Evolutionary conservation across 2,329 filamentous ascomycete genomes (phyloP).

Genomic region (Botrytis deweyae): DNA sequence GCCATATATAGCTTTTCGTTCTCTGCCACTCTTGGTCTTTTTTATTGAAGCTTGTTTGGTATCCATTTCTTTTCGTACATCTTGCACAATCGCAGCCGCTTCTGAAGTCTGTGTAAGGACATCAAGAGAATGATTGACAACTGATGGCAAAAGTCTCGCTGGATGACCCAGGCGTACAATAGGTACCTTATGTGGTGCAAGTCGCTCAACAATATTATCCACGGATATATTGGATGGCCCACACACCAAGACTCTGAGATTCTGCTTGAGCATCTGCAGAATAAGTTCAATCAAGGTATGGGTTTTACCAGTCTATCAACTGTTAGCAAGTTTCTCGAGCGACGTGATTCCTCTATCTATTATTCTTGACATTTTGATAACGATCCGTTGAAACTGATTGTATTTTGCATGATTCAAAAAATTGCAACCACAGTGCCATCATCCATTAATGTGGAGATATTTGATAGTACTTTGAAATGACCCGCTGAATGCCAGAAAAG

Average conservation of each 20-base stretch:
- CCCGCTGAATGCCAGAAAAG: not conserved
- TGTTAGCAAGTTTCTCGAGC: not conserved
- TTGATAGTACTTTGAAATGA: not conserved
- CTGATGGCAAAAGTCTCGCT: constrained; percentile 82
- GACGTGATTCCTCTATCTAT: too few species aligned
- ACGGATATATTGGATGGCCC: constrained; percentile 96
- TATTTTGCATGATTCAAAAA: not conserved
- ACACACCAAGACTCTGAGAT: constrained; percentile 81
- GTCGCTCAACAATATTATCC: constrained; percentile 94
- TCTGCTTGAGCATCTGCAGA: constrained; percentile 76
- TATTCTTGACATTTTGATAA: not conserved
- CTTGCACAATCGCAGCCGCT: constrained; percentile 82
- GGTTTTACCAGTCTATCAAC: constrained; percentile 78
- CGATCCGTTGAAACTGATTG: too few species aligned
- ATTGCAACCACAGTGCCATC: not conserved
- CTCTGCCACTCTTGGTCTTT: constrained; percentile 78
- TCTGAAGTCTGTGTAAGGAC: constrained; percentile 88
- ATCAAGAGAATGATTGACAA: constrained; percentile 86
- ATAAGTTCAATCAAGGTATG: constrained; percentile 96
- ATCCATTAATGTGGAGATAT: constrained; percentile 1
- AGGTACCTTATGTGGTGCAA: constrained; percentile 79
- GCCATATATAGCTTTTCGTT: constrained; percentile 76
- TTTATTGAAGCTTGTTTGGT: constrained; percentile 83
- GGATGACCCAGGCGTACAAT: constrained; percentile 92
- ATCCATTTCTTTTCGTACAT: constrained; percentile 91